Percentiles rank a stretch among this genome's conserved stretches.
These are phyloP conservation scores for Neopestalotiopsis sp. DNA, from an alignment of 2,329 filamentous ascomycete species.

Conservation along the genomic window DNA sequence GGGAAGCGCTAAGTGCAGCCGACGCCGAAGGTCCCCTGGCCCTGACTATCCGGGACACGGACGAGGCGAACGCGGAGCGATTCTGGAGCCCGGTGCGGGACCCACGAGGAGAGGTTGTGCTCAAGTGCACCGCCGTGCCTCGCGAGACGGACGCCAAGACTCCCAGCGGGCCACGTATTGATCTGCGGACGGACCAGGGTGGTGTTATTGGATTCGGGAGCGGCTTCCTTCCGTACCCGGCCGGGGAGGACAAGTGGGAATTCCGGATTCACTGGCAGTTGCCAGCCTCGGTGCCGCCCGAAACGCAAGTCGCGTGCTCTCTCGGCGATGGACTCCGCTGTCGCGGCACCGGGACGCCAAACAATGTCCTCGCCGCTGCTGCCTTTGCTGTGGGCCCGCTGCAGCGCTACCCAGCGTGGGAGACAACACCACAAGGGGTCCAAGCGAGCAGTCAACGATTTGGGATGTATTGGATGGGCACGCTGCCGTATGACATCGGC, in stretches of 20 bases:
- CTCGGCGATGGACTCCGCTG: too few relatives aligned
- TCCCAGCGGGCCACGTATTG: not conserved
- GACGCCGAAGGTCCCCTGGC: not conserved
- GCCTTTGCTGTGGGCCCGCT: not conserved
- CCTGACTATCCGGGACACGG: not conserved
- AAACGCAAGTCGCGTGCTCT: too few relatives aligned
- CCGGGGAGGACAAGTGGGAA: not conserved
- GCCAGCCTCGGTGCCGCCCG: too few relatives aligned
- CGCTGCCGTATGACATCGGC: not conserved
- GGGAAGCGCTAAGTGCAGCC: not conserved
- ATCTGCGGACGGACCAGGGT: not conserved
- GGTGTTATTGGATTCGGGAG: not conserved
- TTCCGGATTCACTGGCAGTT: not conserved
- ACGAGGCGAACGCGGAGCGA: not conserved
- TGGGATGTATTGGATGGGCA: conserved; percentile 13
- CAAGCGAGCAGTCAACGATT: not conserved
- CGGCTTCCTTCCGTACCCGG: not conserved
- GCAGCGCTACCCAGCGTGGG: not conserved
- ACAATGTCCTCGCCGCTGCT: not conserved
- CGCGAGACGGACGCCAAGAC: not conserved
- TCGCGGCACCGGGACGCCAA: not conserved
- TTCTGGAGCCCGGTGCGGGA: not conserved
- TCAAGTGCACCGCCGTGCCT: not conserved
- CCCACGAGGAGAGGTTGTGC: not conserved
- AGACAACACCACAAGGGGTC: not conserved